Conservation (phyloP, 2,329 filamentous ascomycete genomes). For the Stromatinia cepivora region DNA sequence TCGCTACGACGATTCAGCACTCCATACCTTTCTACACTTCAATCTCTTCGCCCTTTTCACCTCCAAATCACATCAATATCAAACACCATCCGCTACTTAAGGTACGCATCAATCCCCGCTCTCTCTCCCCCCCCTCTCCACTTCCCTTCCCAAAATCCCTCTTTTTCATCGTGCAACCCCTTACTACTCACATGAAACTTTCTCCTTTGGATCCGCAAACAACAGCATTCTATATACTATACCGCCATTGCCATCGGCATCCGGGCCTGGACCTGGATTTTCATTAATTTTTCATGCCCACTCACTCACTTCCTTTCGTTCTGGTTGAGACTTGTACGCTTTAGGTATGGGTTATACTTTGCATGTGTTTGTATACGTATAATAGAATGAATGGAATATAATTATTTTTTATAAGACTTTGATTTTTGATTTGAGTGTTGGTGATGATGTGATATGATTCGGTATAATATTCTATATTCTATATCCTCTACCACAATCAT, state of each 20-base stretch:
- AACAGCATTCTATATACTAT: too few relatives aligned
- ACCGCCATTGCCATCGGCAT: too few relatives aligned
- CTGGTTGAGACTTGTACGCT: too few relatives aligned
- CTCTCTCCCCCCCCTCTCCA: constrained; percentile 5
- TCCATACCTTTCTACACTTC: not conserved
- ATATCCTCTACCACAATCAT: too few relatives aligned
- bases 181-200: constrained; percentile 40
- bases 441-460: not conserved
- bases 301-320: not conserved
- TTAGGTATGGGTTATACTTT: not conserved
- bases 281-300: not conserved
- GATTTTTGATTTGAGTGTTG: not conserved
- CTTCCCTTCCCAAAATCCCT: not conserved
- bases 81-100: constrained; percentile 1
- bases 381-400: constrained; percentile 12
- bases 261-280: not conserved
- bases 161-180: constrained; percentile 19
- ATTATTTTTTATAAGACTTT: not conserved
- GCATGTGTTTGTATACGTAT: too few relatives aligned
- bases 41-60: not conserved
- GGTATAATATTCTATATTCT: too few relatives aligned
- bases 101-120: constrained; percentile 29
- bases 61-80: not conserved
- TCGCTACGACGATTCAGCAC: not conserved
- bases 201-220: not conserved